Evolutionary conservation across 2,329 filamentous ascomycete species (phyloP), one percentile per base, ranked within the genome.

Genomic region (Coniella vitis): DNA sequence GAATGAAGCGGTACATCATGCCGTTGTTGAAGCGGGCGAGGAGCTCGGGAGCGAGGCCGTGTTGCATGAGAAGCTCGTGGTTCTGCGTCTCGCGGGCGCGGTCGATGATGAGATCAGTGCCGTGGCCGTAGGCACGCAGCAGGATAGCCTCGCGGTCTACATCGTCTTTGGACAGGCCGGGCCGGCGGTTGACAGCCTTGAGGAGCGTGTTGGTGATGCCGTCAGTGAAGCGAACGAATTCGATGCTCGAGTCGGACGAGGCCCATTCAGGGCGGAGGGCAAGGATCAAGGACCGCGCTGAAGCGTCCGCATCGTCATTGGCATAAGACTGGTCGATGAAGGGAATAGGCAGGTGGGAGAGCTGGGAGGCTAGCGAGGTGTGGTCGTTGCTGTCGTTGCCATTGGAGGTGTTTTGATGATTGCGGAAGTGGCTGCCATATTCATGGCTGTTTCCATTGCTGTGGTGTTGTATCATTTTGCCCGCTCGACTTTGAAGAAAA

Each of bases 191-290:
- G 62, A 86, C 69, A n/a, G 84, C 83, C 65, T 90, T 90, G 55
- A 90, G 74, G 42, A 91, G 73, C 43, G 90, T 97, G 69, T 98
- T 98, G 57, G 93, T 98, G 70, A 97, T 98, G 63, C 93, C 93
- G 62, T 98, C 93, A 35, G 90, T 98, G 72, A 97, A 98, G 56
- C 87, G 84, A 57, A 89, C 77, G 63, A 97, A 88, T 61, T 93
- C 83, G 59, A 98, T 77, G 38, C 84, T 79, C 49, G 87, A 86
- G 13, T 47, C 54, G 3, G 37, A 19, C 9, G 54, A 50, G 57
- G 82, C 76, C 93, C 93, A 98, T 59, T 94, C 82, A 10, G 90
- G 90, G 52, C 84, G 79, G 54, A 96, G 74, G 22, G 87, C 79
- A 58, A 89, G 74, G 60, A 96, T 83, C 55, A 98, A 80, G 55